Base-by-base conservation (phyloP, 768 basidiomycete genomes). In the Boletus rubescentipes region DNA sequence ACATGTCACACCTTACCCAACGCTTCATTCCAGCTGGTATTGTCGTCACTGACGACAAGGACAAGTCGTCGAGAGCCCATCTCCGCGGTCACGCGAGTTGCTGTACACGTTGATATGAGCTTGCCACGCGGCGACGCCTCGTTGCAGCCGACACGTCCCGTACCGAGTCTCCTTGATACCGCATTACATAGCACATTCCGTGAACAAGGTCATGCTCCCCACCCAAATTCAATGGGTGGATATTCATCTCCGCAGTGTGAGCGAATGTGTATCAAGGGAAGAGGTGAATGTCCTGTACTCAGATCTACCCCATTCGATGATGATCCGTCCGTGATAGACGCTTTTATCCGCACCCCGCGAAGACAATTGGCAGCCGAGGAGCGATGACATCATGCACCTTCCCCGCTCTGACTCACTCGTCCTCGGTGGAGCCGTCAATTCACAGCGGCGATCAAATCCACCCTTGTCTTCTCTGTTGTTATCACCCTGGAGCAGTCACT, bases 321-420 rank as follows among this genome's bases (percentile, higher is more conserved):
- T 58, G 61, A 46, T 62, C 61, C 61, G 52, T 50, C 61, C 61
- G 61, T 7, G 23, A 38, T 52, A 21, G 36, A 49, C 42, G 45
- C 12, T 15, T 36, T 37, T 21, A 42, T 46, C 18, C 26, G 26
- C 35, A 43, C 48, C 36, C 39, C 32, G 46, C 38, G 21, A 45
- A 14, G 29, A 51, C 59, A 59, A 51, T 53, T 43, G 23, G 20
- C 34, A 34, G 20, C 47, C 11, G 36, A 26, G 16, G 12, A 45
- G 15, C 29, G 20, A 46, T 58, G 58, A 60, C 59, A 55, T 56
- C 54, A 57, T 43, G 21, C n/a, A 42, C 21, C 15, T 42, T 50
- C 40, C 49, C 49, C 49, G 5, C 39, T 21, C 32, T 29, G 3
- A 26, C 26, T 26, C 26, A 4, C 26, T 26, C 26, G 26, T 26